These are phyloP conservation scores for Arxiozyma telluris DNA, from an alignment of 1,139 yeast genomes.

Conservation along the genomic window DNA sequence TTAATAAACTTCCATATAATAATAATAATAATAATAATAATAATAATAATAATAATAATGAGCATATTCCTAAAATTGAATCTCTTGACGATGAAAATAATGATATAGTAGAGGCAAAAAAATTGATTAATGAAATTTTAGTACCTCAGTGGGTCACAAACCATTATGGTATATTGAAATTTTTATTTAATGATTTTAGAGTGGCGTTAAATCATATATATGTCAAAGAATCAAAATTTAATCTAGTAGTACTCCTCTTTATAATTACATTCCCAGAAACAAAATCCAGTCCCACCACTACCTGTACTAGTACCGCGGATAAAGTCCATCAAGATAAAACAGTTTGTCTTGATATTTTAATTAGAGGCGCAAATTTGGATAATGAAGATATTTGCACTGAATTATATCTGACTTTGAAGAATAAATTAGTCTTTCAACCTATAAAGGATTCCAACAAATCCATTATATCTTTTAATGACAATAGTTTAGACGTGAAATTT, in stretches of 20 bases:
- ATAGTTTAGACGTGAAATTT: conserved; percentile 7
- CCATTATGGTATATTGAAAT: background rate
- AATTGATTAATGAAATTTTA: background rate
- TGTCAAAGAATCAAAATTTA: conserved; percentile 2
- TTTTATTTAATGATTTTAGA: conserved; percentile 7
- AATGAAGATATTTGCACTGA: conserved; percentile 12
- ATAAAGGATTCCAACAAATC: background rate
- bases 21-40: no score
- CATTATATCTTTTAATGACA: conserved; percentile 3
- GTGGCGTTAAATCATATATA: conserved; percentile 6
- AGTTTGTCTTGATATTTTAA: background rate
- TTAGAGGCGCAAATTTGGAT: conserved; percentile 10
- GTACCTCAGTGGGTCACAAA: conserved; percentile 6
- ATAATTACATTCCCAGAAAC: conserved; percentile 1
- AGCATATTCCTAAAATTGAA: background rate
- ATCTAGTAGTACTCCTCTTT: conserved; percentile 3
- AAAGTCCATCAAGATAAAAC: background rate
- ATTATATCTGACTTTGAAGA: conserved; percentile 7
- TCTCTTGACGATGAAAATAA: background rate
- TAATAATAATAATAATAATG: background rate
- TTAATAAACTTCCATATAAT: background rate
- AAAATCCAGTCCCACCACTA: background rate
- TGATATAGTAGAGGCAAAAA: background rate
- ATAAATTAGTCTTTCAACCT: background rate
- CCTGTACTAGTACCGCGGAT: background rate